A percentile compares a stretch with the other conserved stretches of the same genome.
These are phyloP conservation scores for Wickerhamomyces sydowiorum DNA, from an alignment of 805 yeast species.

Conservation along the genomic window DNA sequence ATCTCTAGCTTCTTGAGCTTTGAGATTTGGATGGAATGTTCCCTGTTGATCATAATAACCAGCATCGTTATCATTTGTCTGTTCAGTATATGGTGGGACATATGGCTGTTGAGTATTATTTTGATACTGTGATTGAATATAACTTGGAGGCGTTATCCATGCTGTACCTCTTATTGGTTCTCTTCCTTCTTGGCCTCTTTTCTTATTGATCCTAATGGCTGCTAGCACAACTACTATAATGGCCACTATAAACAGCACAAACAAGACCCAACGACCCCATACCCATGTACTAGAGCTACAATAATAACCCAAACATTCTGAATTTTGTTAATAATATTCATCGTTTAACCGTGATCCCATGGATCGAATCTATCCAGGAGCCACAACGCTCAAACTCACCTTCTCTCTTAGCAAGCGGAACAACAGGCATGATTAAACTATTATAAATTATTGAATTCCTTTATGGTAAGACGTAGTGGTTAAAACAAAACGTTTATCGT, in stretches of 20 bases:
- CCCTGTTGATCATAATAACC: conserved; percentile 43
- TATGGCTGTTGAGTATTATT: conserved; percentile 34
- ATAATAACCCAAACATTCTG: conserved; percentile 15
- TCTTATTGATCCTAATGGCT: conserved; percentile 50
- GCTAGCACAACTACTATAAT: conserved; percentile 40
- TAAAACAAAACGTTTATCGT: no score
- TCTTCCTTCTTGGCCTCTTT: conserved; percentile 37
- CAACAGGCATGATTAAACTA: neutral
- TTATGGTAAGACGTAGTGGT: no score
- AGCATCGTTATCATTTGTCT: conserved; percentile 66
- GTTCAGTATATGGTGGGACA: conserved; percentile 66
- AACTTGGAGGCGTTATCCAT: conserved; percentile 86
- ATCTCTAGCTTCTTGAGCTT: conserved; percentile 19
- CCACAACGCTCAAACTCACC: neutral
- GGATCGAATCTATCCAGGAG: neutral
- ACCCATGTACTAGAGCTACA: conserved; percentile 12
- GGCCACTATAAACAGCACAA: conserved; percentile 52
- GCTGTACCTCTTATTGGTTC: conserved; percentile 70
- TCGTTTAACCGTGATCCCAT: no score
- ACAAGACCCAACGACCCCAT: conserved; percentile 33
- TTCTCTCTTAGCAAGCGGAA: neutral
- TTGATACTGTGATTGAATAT: conserved; percentile 28
- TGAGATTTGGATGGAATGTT: conserved; percentile 27
- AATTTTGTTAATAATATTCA: no score
- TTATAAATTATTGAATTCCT: no score